Percentiles rank a stretch among this genome's conserved stretches.
These are phyloP conservation scores for Pseudognaphalium luteoalbum DNA, from an alignment of 129 eudicot species.

Conservation along the genomic window DNA sequence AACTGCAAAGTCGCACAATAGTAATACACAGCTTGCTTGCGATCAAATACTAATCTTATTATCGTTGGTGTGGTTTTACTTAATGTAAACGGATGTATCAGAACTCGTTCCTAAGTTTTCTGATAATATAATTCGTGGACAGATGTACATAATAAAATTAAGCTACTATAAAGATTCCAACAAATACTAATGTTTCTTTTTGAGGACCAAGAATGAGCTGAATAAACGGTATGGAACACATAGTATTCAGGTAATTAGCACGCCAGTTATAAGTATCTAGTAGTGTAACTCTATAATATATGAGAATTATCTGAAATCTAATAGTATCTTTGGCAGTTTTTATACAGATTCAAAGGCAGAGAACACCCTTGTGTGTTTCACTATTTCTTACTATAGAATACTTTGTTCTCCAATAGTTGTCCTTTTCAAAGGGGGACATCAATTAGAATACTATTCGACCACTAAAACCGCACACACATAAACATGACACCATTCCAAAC, in stretches of 20 bases:
- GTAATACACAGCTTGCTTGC: background rate
- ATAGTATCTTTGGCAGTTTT: background rate
- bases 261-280: background rate
- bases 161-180: conserved; percentile 4
- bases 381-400: background rate
- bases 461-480: conserved; percentile 13
- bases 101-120: background rate
- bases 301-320: background rate
- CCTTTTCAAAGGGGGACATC: background rate
- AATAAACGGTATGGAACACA: background rate
- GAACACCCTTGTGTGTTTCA: background rate
- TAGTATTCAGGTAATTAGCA: background rate
- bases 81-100: background rate
- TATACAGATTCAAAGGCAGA: background rate
- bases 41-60: background rate
- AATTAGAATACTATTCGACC: background rate
- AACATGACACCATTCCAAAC: background rate
- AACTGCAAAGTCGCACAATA: background rate
- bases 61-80: background rate
- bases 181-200: conserved; percentile 17
- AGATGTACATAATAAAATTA: background rate
- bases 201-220: background rate
- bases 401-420: background rate
- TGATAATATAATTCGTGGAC: background rate
- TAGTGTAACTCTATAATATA: background rate